Evolutionary conservation across 345 rosid species (phyloP), one percentile per base, ranked within the genome.

Genomic region (Heritiera littoralis): DNA sequence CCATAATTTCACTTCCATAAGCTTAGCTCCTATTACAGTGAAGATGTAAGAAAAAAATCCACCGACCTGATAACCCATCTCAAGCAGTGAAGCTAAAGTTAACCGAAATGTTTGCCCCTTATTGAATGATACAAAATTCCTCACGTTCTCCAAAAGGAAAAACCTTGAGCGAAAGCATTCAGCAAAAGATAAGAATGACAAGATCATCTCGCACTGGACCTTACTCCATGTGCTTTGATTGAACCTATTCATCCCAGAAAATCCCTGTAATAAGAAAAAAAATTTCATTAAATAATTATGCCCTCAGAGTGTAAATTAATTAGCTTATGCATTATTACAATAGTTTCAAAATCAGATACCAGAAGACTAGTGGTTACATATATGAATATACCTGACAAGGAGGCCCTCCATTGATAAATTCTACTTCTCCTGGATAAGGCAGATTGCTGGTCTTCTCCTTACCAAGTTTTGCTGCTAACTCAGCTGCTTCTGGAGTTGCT

Each of bases 341-440:
- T 38, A 38, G 41, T 38, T 38, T 38, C 41, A 38, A 70, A 14
- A 67, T 45, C 40, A 48, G 67, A 63, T 30, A 32, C 41, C 4
- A 38, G 4, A 38, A 38, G 41, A 38, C 41, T 38, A 38, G 41
- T 2, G 41, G 41, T 38, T 2, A 38, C 41, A 38, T 38, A 2
- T 38, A 38, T 23, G 4, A 4, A 38, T 38, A 41, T 79, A 92
- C 98, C 91, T 95, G 98, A 79, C 98, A 95, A 40, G 98, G 98
- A 81, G 98, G 98, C 35, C 98, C 98, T 61, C 98, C 98, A 41
- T 86, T 92, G 83, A 95, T 95, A 81, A 95, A 95, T 71, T 95
- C 98, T 41, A 95, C 98, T 65, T 90, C 89, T 30, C 98, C 97
- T 23, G 89, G 90, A 45, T 68, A 4, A 38, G 89, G 90, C 76